Conservation (phyloP, 1,284 basidiomycete genomes). For the Trametes sp. region DNA sequence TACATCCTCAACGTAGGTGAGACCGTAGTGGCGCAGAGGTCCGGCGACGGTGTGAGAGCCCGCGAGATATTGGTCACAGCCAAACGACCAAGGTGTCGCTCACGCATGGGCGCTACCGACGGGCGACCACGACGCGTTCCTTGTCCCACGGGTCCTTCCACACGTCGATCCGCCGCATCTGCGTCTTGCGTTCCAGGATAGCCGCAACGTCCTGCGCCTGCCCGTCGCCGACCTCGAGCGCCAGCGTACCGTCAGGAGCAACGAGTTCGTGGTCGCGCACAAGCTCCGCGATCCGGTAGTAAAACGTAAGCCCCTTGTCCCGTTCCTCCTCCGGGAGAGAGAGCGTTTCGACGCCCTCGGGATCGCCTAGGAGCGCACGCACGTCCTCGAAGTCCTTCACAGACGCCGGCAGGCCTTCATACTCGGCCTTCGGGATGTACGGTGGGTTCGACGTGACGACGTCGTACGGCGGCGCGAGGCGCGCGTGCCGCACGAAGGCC, state of each 20-base stretch:
- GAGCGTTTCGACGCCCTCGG: slow-evolving; percentile 1
- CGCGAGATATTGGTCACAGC: no score
- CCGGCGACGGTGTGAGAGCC: neutral
- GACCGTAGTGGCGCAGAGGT: neutral
- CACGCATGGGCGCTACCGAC: neutral
- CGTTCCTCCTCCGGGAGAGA: slow-evolving; percentile 38
- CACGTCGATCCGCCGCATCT: slow-evolving; percentile 60
- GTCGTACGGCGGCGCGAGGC: slow-evolving; percentile 64
- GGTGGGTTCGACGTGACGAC: slow-evolving; percentile 94
- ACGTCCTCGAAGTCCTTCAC: slow-evolving; percentile 85
- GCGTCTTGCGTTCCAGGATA: slow-evolving; percentile 58
- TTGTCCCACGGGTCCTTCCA: slow-evolving; percentile 84
- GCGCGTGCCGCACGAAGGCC: slow-evolving; percentile 43
- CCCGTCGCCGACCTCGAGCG: slow-evolving; percentile 81
- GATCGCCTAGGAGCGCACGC: slow-evolving; percentile 81
- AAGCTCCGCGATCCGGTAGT: slow-evolving; percentile 73
- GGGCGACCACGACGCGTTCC: slow-evolving; percentile 67
- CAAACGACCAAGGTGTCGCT: no score
- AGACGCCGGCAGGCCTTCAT: slow-evolving; percentile 64
- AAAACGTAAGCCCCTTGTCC: slow-evolving; percentile 76
- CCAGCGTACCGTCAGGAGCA: slow-evolving; percentile 60
- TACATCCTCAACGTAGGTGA: neutral
- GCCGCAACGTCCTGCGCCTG: slow-evolving; percentile 71
- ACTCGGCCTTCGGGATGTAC: slow-evolving; percentile 81
- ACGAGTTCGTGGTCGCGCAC: slow-evolving; percentile 57